Evolutionary conservation across 345 rosid genomes (phyloP).

Genomic region (Hypericum perforatum): DNA sequence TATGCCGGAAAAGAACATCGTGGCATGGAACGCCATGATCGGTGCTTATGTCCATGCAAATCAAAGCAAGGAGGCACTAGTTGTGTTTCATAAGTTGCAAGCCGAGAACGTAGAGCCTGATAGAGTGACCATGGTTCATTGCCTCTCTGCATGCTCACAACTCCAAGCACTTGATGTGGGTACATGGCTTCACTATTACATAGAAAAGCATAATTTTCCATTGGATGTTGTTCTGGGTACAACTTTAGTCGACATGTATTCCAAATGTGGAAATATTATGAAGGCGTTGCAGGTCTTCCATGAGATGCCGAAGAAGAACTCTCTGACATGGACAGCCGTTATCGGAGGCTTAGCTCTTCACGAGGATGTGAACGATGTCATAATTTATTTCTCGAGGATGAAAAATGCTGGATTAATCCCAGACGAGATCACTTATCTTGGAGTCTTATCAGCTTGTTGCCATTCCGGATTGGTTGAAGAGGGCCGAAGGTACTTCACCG

Average conservation of each 20-base stretch:
- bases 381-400: constrained; percentile 63
- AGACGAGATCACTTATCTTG: constrained; percentile 77
- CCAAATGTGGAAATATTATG: constrained; percentile 70
- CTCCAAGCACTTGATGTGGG: constrained; percentile 84
- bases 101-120: constrained; percentile 45
- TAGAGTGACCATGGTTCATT: constrained; percentile 67
- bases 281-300: constrained; percentile 61
- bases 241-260: constrained; percentile 76
- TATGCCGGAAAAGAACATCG: constrained; percentile 64
- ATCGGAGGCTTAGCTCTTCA: constrained; percentile 74
- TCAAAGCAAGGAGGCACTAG: constrained; percentile 55
- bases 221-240: constrained; percentile 62
- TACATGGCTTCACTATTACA: constrained; percentile 70
- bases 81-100: constrained; percentile 73
- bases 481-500: constrained; percentile 53
- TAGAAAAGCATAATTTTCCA: constrained; percentile 42
- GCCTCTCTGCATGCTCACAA: constrained; percentile 81
- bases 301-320: constrained; percentile 50
- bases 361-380: constrained; percentile 52
- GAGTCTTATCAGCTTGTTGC: constrained; percentile 74
- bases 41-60: constrained; percentile 65
- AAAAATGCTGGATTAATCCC: constrained; percentile 51
- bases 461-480: constrained; percentile 75
- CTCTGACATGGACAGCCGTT: constrained; percentile 68
- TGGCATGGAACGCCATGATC: constrained; percentile 79